A percentile compares a stretch with the other conserved stretches of the same genome.
phyloP scores from a whole-genome alignment of 192 early-diverging fungal species.

The Backusella liffmaniae region DNA sequence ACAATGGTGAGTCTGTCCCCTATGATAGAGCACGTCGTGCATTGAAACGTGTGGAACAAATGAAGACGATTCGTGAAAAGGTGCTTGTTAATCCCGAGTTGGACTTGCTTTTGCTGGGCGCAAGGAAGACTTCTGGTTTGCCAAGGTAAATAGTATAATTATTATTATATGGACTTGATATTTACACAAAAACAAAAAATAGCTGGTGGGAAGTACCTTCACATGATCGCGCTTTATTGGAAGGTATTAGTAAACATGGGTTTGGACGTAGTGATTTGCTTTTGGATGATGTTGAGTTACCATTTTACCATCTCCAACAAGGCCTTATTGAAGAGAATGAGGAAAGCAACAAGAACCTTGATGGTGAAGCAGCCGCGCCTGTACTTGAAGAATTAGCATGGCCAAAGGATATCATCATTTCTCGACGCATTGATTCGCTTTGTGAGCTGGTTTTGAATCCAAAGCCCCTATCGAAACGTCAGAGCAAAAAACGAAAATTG shows the following conservation, averaged over 20 bases:
- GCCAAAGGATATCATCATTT: constrained; percentile 54
- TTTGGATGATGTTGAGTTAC: constrained; percentile 54
- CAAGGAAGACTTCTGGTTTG: constrained; percentile 52
- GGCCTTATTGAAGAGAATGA: constrained; percentile 14
- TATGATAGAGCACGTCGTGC: constrained; percentile 69
- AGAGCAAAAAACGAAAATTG: constrained; percentile 22
- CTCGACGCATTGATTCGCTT: constrained; percentile 50
- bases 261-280: constrained; percentile 66
- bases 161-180: background rate
- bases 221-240: constrained; percentile 66
- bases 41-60: constrained; percentile 65
- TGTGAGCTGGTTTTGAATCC: constrained; percentile 52
- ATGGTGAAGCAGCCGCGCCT: constrained; percentile 6
- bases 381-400: constrained; percentile 40
- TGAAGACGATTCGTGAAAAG: constrained; percentile 65
- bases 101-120: constrained; percentile 39
- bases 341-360: background rate
- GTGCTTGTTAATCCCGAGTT: constrained; percentile 57
- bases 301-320: constrained; percentile 45
- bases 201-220: constrained; percentile 75
- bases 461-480: constrained; percentile 46
- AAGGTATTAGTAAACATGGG: constrained; percentile 71
- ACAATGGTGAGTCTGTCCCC: constrained; percentile 52
- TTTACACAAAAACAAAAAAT: too few relatives aligned
- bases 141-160: constrained; percentile 32